phyloP scores from a whole-genome alignment of 495 filamentous ascomycete genomes.

The Penicillium subrubescens region DNA sequence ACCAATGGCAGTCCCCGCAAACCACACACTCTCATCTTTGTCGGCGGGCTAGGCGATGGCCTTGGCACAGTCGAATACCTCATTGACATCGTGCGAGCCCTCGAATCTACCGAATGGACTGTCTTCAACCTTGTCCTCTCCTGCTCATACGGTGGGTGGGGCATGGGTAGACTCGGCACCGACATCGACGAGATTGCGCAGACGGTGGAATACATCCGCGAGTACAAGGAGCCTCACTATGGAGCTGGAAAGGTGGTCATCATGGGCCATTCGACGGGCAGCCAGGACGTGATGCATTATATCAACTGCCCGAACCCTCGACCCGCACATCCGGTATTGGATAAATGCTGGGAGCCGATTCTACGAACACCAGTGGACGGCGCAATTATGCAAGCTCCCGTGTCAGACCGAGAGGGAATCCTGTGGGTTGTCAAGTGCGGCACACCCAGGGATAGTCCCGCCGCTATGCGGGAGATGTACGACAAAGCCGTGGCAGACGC shows the following conservation, averaged over 20 bases:
- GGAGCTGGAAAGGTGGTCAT: constrained; percentile 31
- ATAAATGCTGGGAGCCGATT: constrained; percentile 31
- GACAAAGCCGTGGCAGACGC: constrained; percentile 31
- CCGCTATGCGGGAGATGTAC: constrained; percentile 31
- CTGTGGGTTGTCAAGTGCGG: constrained; percentile 38
- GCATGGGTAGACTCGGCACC: constrained; percentile 59
- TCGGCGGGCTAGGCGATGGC: constrained; percentile 63
- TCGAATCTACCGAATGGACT: constrained; percentile 57
- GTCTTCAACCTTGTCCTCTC: constrained; percentile 60
- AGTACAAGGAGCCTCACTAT: constrained; percentile 31
- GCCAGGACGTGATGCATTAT: constrained; percentile 83
- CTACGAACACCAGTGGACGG: constrained; percentile 60
- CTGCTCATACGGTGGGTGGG: constrained; percentile 70
- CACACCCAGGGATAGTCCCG: constrained; percentile 33
- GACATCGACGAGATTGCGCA: constrained; percentile 70
- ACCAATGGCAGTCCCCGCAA: constrained; percentile 27
- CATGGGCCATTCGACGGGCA: constrained; percentile 83
- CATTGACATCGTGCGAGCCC: constrained; percentile 40
- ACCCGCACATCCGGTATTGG: constrained; percentile 34
- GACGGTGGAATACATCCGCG: constrained; percentile 65
- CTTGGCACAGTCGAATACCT: constrained; percentile 64
- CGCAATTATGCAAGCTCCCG: constrained; percentile 79
- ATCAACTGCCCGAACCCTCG: constrained; percentile 45
- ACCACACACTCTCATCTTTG: constrained; percentile 32
- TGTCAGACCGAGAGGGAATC: constrained; percentile 76